These are phyloP conservation scores for Candida arabinofermentans DNA, from an alignment of 805 yeast genomes.

Conservation along the genomic window DNA sequence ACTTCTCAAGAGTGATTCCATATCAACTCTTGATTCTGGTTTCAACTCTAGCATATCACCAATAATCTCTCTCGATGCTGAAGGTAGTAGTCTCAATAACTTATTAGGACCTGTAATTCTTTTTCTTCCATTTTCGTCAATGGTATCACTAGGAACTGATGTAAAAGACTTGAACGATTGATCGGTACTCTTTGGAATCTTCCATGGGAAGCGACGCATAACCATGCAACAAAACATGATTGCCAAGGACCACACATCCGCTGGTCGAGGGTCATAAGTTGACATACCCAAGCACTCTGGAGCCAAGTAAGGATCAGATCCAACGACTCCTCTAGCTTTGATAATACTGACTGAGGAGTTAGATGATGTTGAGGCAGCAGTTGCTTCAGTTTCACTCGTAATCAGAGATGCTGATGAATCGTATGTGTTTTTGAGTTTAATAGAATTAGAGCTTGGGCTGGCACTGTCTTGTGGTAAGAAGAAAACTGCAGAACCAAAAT, in stretches of 20 bases:
- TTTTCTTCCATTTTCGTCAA: constrained; percentile 24
- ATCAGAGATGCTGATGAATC: not conserved
- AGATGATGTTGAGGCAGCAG: not conserved
- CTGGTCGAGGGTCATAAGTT: constrained; percentile 78
- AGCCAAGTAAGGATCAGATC: constrained; percentile 93
- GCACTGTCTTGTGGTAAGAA: constrained; percentile 39
- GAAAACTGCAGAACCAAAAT: constrained; percentile 89
- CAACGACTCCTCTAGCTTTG: constrained; percentile 81
- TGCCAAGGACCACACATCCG: constrained; percentile 92
- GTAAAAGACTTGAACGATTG: constrained; percentile 68
- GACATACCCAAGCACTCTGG: constrained; percentile 71
- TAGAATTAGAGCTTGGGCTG: too few relatives aligned
- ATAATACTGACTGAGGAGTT: constrained; percentile 39
- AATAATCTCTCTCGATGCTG: constrained; percentile 57
- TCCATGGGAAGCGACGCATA: constrained; percentile 90
- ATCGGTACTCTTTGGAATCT: constrained; percentile 76
- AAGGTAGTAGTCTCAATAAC: constrained; percentile 67
- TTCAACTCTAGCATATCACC: constrained; percentile 61
- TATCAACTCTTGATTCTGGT: constrained; percentile 52
- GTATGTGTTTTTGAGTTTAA: too few relatives aligned
- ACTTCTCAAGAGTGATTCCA: constrained; percentile 53
- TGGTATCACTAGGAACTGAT: constrained; percentile 19
- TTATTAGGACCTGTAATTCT: constrained; percentile 60
- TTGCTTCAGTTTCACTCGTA: not conserved
- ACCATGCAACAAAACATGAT: constrained; percentile 90